Evolutionary conservation across 2,329 filamentous ascomycete species (phyloP).

Genomic region (Aspergillus sp.): DNA sequence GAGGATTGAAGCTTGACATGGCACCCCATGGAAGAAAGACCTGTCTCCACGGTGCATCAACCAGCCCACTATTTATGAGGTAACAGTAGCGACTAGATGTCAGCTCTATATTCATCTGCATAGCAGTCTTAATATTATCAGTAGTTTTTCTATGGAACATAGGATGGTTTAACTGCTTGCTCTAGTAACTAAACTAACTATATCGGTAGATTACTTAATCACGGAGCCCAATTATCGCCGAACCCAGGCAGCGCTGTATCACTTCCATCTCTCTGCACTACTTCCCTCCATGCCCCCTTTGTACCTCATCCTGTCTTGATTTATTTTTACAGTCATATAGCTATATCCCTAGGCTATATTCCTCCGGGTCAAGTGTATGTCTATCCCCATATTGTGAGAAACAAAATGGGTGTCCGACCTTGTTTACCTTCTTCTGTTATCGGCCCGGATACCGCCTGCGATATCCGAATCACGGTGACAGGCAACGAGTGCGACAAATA

Average conservation of each 20-base stretch:
- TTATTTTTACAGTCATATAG: neutral
- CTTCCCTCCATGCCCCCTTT: neutral
- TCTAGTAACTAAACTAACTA: neutral
- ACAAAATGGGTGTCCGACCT: conserved; percentile 21
- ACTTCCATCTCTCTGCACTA: neutral
- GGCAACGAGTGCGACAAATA: conserved; percentile 39
- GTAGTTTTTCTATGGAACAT: no score
- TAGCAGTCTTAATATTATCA: no score
- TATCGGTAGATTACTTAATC: neutral
- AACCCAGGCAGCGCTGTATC: neutral
- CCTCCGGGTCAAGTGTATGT: neutral
- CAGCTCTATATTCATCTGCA: no score
- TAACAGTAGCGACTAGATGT: no score
- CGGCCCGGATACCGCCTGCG: conserved; percentile 25
- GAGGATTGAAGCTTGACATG: no score
- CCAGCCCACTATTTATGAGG: no score
- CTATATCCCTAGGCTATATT: neutral
- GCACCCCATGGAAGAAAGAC: no score
- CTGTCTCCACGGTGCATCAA: no score
- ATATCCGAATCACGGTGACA: conserved; percentile 30
- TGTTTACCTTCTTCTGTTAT: conserved; percentile 1
- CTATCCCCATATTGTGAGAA: neutral
- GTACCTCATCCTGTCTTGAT: neutral
- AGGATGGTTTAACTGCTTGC: no score
- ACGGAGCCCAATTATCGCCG: neutral